phyloP scores from a whole-genome alignment of 1,284 basidiomycete genomes.

The Phylloboletellus chloephorus region DNA sequence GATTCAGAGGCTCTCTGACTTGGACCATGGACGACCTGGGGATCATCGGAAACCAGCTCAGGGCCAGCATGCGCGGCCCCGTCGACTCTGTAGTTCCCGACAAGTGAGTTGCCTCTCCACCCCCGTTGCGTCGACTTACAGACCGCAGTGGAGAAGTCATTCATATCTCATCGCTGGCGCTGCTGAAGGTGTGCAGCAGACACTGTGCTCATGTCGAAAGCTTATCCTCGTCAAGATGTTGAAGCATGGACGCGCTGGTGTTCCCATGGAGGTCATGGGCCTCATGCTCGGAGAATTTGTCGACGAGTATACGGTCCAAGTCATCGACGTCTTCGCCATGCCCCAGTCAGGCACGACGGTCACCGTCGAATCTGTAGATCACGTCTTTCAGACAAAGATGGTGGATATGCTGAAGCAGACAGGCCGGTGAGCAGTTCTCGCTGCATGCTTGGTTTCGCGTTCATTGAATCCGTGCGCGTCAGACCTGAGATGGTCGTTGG shows the following conservation, averaged over 20 bases:
- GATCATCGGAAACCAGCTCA: slow-evolving; percentile 49
- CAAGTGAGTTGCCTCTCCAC: slow-evolving; percentile 47
- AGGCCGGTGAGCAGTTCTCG: slow-evolving; percentile 58
- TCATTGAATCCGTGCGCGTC: slow-evolving; percentile 8
- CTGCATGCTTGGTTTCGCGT: slow-evolving; percentile 1
- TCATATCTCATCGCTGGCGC: slow-evolving; percentile 90
- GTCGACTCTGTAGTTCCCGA: slow-evolving; percentile 58
- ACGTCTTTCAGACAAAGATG: slow-evolving; percentile 99
- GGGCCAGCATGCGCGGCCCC: slow-evolving; percentile 33
- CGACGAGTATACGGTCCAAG: slow-evolving; percentile 97
- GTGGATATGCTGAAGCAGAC: slow-evolving; percentile 99
- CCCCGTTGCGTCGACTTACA: slow-evolving; percentile 8
- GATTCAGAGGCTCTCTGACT: slow-evolving; percentile 28
- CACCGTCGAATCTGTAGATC: slow-evolving; percentile 98
- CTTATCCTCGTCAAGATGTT: slow-evolving; percentile 72
- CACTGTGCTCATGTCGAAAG: slow-evolving; percentile 1
- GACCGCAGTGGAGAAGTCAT: slow-evolving; percentile 88
- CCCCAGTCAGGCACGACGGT: slow-evolving; percentile 98
- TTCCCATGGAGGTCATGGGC: slow-evolving; percentile 99
- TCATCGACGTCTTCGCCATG: slow-evolving; percentile 99
- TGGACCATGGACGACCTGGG: slow-evolving; percentile 43
- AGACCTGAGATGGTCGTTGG: slow-evolving; percentile 99
- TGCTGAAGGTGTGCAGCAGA: slow-evolving; percentile 70
- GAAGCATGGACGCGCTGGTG: slow-evolving; percentile 97
- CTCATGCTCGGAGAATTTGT: slow-evolving; percentile 99